Evolutionary conservation across 305 asterid genomes (phyloP), one percentile per base, ranked within the genome.

Genomic region (Stenogyne calaminthoides): DNA sequence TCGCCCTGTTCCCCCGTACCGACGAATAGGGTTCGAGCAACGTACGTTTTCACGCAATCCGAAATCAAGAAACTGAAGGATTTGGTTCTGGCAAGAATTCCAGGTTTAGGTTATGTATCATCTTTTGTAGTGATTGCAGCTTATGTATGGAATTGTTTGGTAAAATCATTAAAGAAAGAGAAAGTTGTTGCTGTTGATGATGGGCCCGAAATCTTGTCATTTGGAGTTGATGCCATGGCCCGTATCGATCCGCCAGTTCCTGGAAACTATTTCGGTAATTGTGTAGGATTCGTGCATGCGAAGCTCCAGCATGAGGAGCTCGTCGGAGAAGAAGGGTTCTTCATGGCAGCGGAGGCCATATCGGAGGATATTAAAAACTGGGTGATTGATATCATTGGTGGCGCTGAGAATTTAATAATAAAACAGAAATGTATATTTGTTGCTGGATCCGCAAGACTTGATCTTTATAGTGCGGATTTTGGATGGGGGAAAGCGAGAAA

Each of bases 401-500:
- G 27, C 8, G 74, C 27, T 0, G 74, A 77, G 81, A 56, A 76
- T 5, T 39, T 78, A 29, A 19, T n/a, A n/a, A n/a, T n/a, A 0
- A 1, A 57, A 0, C 2, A 15, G n/a, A 42, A 7, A 0, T 8
- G 74, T 4, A 0, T 12, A 0, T 1, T 60, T 6, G 58, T 85
- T 34, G 72, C 84, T 0, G 87, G 88, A 7, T 85, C 88, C 0
- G 76, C 84, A 0, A 81, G 42, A 42, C 37, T 70, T 2, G 80
- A 79, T 55, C 70, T 79, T 10, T 83, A 83, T 71, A 20, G 51
- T 3, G 32, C 57, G 2, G 90, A 85, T 76, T 85, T 81, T 8
- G 91, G 88, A 8, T 82, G 84, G 81, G 89, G 91, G 9, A 75
- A 20, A 62, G 82, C 82, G 3, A 65, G 20, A 37, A 87, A 84